Conservation (phyloP, 805 yeast species). For the Zygotorulaspora florentina region DNA sequence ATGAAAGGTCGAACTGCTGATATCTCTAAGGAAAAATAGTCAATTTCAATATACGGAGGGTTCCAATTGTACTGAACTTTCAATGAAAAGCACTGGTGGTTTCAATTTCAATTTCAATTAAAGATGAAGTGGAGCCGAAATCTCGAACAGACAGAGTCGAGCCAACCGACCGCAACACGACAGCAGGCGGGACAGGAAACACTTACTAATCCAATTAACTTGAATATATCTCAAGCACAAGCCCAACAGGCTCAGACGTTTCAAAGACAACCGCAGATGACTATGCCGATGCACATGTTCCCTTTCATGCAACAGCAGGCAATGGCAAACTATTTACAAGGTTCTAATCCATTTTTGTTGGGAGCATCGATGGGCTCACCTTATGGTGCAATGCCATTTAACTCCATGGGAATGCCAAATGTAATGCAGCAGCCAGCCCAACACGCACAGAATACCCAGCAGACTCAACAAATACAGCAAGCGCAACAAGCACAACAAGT, state of each 20-base stretch:
- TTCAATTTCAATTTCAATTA: neutral
- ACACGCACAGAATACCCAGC: conserved; percentile 8
- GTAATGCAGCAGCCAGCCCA: conserved; percentile 11
- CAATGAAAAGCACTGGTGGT: no score
- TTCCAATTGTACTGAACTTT: no score
- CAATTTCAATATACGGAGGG: no score
- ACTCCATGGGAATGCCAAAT: neutral
- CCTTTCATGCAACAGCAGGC: conserved; percentile 5
- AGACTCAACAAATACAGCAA: neutral
- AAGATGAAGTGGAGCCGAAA: neutral
- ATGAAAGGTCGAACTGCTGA: no score
- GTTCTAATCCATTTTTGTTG: conserved; percentile 4
- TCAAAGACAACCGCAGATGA: conserved; percentile 5
- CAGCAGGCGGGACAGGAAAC: neutral
- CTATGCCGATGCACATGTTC: conserved; percentile 2
- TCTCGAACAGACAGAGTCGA: neutral
- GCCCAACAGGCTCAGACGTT: neutral
- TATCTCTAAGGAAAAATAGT: no score
- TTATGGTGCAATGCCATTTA: conserved; percentile 4
- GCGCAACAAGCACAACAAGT: conserved; percentile 4
- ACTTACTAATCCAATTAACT: neutral
- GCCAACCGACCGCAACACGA: neutral
- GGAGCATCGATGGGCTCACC: conserved; percentile 7
- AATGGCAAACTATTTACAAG: conserved; percentile 6
- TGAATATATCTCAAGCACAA: neutral